Conservation (phyloP, 2,329 filamentous ascomycete species). For the Aspergillus bombycis region DNA sequence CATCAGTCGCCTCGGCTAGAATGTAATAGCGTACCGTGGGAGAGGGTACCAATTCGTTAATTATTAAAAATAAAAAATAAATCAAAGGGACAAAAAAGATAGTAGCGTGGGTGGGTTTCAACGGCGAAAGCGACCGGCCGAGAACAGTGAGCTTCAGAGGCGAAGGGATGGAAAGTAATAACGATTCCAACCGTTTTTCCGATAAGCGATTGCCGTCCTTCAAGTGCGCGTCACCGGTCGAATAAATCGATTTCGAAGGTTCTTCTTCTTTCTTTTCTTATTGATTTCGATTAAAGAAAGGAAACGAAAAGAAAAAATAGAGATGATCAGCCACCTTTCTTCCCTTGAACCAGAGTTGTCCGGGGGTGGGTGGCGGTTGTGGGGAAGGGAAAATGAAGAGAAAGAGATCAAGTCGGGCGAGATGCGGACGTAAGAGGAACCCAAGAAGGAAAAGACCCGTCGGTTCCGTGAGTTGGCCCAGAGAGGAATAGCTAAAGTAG, state of each 20-base stretch:
- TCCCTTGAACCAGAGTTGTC: conserved; percentile 19
- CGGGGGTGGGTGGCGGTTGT: conserved; percentile 25
- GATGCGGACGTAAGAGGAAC: conserved; percentile 22
- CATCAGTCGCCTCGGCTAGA: background rate
- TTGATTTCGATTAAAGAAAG: background rate
- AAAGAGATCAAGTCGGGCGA: conserved; percentile 22
- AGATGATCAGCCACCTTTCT: conserved; percentile 16
- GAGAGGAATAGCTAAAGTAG: conserved; percentile 7
- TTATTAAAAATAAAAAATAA: background rate
- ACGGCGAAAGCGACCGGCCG: conserved; percentile 5
- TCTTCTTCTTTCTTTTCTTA: background rate
- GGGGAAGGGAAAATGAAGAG: conserved; percentile 9
- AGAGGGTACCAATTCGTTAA: background rate
- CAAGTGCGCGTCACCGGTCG: background rate
- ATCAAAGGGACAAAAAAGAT: background rate
- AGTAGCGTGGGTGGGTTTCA: background rate
- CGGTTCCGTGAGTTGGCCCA: background rate
- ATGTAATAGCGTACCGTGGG: background rate
- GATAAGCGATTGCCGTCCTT: background rate
- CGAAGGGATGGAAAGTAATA: conserved; percentile 7
- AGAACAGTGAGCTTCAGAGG: background rate
- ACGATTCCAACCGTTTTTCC: background rate
- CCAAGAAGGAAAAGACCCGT: conserved; percentile 11
- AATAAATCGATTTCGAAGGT: conserved; percentile 8
- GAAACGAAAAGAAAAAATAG: conserved; percentile 8